Evolutionary conservation across 305 asterid genomes (phyloP).

Genomic region (Salvia sclarea): DNA sequence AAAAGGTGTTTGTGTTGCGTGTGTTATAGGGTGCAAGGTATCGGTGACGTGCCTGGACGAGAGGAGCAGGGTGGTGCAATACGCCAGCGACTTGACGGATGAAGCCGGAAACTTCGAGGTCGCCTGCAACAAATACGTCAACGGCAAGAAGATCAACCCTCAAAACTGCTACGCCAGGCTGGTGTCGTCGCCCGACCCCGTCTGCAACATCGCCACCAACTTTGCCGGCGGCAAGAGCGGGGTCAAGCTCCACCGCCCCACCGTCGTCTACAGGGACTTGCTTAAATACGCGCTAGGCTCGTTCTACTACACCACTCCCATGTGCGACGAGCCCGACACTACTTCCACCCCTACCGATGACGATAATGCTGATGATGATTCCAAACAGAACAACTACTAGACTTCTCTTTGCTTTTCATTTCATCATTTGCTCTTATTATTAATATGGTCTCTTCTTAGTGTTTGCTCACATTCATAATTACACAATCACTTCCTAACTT

Average conservation of each 20-base stretch:
- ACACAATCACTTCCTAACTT: no score
- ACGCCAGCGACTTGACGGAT: constrained; percentile 76
- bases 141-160: constrained; percentile 57
- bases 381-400: constrained; percentile 41
- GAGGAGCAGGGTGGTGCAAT: constrained; percentile 64
- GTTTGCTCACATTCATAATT: neutral
- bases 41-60: constrained; percentile 74
- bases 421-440: neutral
- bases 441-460: neutral
- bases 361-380: constrained; percentile 38
- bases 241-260: constrained; percentile 63
- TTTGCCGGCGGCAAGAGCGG: constrained; percentile 80
- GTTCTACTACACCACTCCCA: constrained; percentile 82
- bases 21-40: constrained; percentile 74
- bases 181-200: constrained; percentile 80
- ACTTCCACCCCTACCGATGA: constrained; percentile 28
- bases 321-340: constrained; percentile 87
- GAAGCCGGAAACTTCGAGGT: constrained; percentile 60
- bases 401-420: neutral
- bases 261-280: constrained; percentile 57
- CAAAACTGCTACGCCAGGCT: constrained; percentile 65
- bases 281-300: constrained; percentile 60
- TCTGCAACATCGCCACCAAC: constrained; percentile 77
- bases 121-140: constrained; percentile 37
- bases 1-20: constrained; percentile 18